Evolutionary conservation across 768 basidiomycete species (phyloP).

Genomic region (Megacollybia marginata): DNA sequence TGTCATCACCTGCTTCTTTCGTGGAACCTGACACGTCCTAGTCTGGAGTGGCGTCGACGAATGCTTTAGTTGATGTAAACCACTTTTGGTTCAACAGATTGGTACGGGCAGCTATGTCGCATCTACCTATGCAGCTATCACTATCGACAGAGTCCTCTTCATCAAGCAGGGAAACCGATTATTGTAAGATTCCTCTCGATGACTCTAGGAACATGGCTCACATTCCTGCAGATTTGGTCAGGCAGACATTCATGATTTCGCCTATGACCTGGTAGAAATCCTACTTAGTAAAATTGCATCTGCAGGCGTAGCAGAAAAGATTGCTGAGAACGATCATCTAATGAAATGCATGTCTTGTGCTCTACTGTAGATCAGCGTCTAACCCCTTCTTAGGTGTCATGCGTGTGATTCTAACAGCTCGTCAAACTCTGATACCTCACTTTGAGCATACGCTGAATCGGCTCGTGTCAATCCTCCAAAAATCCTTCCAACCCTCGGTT

Average conservation of each 20-base stretch:
- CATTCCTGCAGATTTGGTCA: slow-evolving; percentile 63
- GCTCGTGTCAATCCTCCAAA: slow-evolving; percentile 81
- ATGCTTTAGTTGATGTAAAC: slow-evolving; percentile 86
- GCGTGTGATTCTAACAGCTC: slow-evolving; percentile 87
- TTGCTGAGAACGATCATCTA: slow-evolving; percentile 94
- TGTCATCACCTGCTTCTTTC: slow-evolving; percentile 1
- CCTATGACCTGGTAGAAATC: slow-evolving; percentile 62
- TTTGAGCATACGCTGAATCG: slow-evolving; percentile 61
- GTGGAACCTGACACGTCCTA: slow-evolving; percentile 17
- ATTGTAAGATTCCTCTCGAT: slow-evolving; percentile 42
- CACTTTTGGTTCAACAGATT: slow-evolving; percentile 78
- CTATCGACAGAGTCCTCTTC: slow-evolving; percentile 91
- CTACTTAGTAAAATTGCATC: slow-evolving; percentile 75
- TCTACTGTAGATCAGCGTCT: slow-evolving; percentile 1
- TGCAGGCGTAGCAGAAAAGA: slow-evolving; percentile 78
- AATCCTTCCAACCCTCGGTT: slow-evolving; percentile 98
- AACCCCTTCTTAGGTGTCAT: slow-evolving; percentile 60
- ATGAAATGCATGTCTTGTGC: slow-evolving; percentile 75
- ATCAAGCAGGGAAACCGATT: slow-evolving; percentile 76
- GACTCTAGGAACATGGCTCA: neutral
- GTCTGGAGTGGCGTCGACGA: slow-evolving; percentile 93
- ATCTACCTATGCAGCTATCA: slow-evolving; percentile 94
- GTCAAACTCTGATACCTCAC: slow-evolving; percentile 63
- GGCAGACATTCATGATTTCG: slow-evolving; percentile 79
- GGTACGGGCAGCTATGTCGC: slow-evolving; percentile 82